These are phyloP conservation scores for Thalassiosira ordinaria DNA, from an alignment of 352 stramenopile genomes.

Conservation along the genomic window DNA sequence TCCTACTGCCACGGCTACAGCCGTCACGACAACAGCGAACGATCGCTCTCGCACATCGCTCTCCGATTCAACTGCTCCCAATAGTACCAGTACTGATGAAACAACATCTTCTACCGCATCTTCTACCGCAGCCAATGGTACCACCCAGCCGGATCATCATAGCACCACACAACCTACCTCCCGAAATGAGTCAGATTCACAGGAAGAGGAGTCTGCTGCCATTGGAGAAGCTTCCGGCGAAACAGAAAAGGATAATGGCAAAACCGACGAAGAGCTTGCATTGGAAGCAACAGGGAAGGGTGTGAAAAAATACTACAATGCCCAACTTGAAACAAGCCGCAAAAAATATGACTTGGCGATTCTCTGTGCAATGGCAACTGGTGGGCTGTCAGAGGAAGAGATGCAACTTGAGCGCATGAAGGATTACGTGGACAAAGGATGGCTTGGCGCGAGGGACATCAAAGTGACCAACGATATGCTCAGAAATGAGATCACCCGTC, in stretches of 20 bases:
- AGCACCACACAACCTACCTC: no score
- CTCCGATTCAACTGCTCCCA: no score
- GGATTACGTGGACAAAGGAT: neutral
- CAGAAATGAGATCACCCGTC: conserved; percentile 4
- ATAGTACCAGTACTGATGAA: no score
- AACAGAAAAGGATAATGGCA: neutral
- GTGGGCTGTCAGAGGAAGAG: neutral
- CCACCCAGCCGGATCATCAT: no score
- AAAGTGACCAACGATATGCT: neutral
- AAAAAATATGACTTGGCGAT: neutral
- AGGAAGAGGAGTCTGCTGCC: no score
- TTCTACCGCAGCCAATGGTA: no score
- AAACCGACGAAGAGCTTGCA: neutral
- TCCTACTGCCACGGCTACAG: no score
- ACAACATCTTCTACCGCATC: no score
- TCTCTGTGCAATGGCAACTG: neutral
- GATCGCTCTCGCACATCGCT: no score
- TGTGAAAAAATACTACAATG: neutral
- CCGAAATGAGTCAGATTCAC: no score
- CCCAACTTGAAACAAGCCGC: neutral
- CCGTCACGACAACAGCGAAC: no score
- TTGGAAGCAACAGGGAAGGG: neutral
- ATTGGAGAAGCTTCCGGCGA: no score
- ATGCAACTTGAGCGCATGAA: neutral
- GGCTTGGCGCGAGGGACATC: neutral